phyloP scores from a whole-genome alignment of 1,284 basidiomycete genomes.

The Volvariella surrecta region DNA sequence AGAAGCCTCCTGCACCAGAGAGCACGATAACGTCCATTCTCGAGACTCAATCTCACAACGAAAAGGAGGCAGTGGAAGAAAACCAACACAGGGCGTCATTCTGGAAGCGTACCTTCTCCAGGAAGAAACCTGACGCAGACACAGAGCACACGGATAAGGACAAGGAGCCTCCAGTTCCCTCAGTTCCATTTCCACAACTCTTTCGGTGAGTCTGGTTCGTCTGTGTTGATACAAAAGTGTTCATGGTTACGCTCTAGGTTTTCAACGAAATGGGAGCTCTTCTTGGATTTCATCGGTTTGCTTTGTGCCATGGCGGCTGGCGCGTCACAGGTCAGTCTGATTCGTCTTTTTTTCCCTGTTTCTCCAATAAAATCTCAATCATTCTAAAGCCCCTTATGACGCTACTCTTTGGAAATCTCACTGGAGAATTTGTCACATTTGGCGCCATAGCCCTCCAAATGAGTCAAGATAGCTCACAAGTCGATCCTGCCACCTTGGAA shows the following conservation, averaged over 20 bases:
- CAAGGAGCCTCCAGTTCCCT: constrained; percentile 22
- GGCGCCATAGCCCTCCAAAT: constrained; percentile 20
- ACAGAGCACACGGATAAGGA: constrained; percentile 20
- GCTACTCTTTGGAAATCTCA: constrained; percentile 73
- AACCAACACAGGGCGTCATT: too few relatives aligned
- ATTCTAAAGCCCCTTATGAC: constrained; percentile 66
- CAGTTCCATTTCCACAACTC: constrained; percentile 33
- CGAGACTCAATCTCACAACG: too few relatives aligned
- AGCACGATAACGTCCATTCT: too few relatives aligned
- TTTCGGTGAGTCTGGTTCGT: constrained; percentile 32
- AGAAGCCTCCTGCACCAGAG: too few relatives aligned
- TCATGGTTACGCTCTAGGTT: constrained; percentile 30
- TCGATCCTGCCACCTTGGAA: constrained; percentile 24
- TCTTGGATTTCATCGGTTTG: constrained; percentile 55
- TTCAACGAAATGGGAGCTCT: constrained; percentile 56
- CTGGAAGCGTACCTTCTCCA: too few relatives aligned
- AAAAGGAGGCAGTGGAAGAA: too few relatives aligned
- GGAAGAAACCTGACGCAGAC: constrained; percentile 3
- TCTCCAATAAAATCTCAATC: constrained; percentile 1
- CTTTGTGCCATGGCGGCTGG: constrained; percentile 63
- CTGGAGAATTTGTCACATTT: constrained; percentile 68
- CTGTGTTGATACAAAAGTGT: neutral
- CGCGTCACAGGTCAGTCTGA: constrained; percentile 55
- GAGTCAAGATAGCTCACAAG: constrained; percentile 16
- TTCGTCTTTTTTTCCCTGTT: neutral